Base-by-base conservation (phyloP, 345 rosid genomes). In the Gossypioides kirkii region DNA sequence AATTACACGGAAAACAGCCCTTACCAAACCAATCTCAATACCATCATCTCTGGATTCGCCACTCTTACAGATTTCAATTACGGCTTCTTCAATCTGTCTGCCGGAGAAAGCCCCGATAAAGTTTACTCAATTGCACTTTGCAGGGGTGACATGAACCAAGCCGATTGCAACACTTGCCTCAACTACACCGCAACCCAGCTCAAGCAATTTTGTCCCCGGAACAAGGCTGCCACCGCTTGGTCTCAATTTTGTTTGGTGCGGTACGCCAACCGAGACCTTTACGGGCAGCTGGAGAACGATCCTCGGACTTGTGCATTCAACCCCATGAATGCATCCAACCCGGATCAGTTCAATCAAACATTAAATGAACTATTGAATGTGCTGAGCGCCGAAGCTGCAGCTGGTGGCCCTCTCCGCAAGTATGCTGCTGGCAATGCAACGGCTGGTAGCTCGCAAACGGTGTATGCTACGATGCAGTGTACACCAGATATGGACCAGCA, bases 401-500 rank as follows among this genome's bases (percentile, higher is more conserved):
- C 47, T 2, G 61, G 3, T 17, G 73, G 43, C 20, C n/a, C 73
- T 50, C 45, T 69, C 20, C 73, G 73, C 25, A 69, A 69, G 73
- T 69, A 69, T 52, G 73, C 73, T 1, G 61, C 61, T 5, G 71
- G 26, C 36, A 52, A n/a, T 43, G 16, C 45, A 1, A 66, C 71
- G 32, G 28, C 60, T 11, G 73, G 76, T 0, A 18, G 13, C 6
- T 78, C 59, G 45, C 74, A 41, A 54, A 76, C 59, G 14, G 10
- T 82, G 45, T 83, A 69, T 45, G 81, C 79, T 84, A 5, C 91
- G 88, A 75, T 91, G 97, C 80, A 83, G 88, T 6, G 38, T 32
- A 32, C 38, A 32, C 82, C 85, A 2, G 91, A 91, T 70, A 56
- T 91, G 50, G 70, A 80, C 47, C 73, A 47, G 28, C 0, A 9